Evolutionary conservation across 257 asterid species (phyloP).

Genomic region (Verbena officinalis): DNA sequence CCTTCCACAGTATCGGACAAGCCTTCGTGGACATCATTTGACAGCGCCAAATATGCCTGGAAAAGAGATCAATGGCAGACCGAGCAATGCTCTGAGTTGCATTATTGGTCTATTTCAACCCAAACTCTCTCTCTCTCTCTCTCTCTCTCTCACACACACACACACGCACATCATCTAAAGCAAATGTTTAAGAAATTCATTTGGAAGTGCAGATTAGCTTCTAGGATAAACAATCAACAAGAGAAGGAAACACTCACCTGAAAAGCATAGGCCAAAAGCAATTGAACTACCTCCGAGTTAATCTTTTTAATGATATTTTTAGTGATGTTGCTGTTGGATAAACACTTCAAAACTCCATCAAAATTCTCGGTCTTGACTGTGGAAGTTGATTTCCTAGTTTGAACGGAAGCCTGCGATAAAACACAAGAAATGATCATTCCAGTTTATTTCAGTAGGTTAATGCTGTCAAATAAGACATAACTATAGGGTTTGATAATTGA

Average conservation of each 20-base stretch:
- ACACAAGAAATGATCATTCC: constrained; percentile 10
- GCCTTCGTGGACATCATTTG: constrained; percentile 42
- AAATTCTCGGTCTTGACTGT: constrained; percentile 44
- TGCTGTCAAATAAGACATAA: background rate
- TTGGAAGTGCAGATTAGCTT: constrained; percentile 10
- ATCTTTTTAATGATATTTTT: constrained; percentile 64
- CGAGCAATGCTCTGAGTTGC: background rate
- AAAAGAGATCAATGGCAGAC: constrained; percentile 28
- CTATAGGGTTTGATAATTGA: no score
- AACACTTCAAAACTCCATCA: constrained; percentile 65
- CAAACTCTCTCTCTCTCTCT: constrained; percentile 1
- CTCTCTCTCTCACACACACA: no score
- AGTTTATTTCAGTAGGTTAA: constrained; percentile 13
- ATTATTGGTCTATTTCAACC: background rate
- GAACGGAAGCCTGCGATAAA: constrained; percentile 60
- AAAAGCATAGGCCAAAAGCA: constrained; percentile 79
- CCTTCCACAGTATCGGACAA: constrained; percentile 38
- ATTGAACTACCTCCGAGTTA: constrained; percentile 61
- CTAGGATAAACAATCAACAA: constrained; percentile 5
- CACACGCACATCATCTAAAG: no score
- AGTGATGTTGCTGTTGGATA: constrained; percentile 61
- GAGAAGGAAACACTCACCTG: constrained; percentile 51
- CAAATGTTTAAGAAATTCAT: constrained; percentile 6
- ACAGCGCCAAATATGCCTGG: constrained; percentile 72
- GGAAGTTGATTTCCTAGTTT: constrained; percentile 62